A percentile compares a stretch with the other conserved stretches of the same genome.
phyloP scores from a whole-genome alignment of 306 rosid species.

The Casuarina glauca region DNA sequence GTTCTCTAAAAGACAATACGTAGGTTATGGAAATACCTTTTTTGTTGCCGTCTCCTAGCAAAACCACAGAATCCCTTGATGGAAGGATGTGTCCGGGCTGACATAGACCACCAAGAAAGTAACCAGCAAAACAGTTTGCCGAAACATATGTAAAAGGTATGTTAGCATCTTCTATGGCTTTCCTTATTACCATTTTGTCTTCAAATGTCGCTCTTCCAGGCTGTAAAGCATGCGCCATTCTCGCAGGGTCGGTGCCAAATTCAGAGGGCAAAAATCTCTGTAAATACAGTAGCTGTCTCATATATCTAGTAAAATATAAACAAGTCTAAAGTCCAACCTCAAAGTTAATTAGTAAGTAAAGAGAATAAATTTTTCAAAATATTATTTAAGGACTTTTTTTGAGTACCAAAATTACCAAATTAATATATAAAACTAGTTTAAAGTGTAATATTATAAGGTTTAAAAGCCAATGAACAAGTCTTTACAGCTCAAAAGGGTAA shows the following conservation, averaged over 20 bases:
- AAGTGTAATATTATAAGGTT: too few species aligned
- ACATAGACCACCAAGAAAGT: constrained; percentile 65
- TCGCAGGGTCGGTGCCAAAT: constrained; percentile 70
- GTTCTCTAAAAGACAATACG: too few species aligned
- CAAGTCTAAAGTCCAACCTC: too few species aligned
- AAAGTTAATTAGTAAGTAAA: too few species aligned
- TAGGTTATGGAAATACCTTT: constrained; percentile 43
- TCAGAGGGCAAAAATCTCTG: constrained; percentile 82
- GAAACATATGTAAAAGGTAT: constrained; percentile 78
- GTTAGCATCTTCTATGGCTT: constrained; percentile 60
- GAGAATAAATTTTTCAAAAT: too few species aligned
- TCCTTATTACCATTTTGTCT: constrained; percentile 75
- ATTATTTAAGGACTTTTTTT: too few species aligned
- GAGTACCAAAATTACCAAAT: too few species aligned
- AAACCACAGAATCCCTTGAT: constrained; percentile 51
- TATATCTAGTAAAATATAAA: too few species aligned
- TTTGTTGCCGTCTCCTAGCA: constrained; percentile 67
- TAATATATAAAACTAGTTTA: too few species aligned
- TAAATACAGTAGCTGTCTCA: background rate
- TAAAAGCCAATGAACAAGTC: too few species aligned
- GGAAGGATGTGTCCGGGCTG: constrained; percentile 60
- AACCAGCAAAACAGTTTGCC: constrained; percentile 75
- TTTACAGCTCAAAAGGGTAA: too few species aligned
- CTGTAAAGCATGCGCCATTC: constrained; percentile 64
- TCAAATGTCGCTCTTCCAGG: constrained; percentile 81